These are phyloP conservation scores for Tulasnella sp. DNA, from an alignment of 768 basidiomycete genomes.

Conservation along the genomic window DNA sequence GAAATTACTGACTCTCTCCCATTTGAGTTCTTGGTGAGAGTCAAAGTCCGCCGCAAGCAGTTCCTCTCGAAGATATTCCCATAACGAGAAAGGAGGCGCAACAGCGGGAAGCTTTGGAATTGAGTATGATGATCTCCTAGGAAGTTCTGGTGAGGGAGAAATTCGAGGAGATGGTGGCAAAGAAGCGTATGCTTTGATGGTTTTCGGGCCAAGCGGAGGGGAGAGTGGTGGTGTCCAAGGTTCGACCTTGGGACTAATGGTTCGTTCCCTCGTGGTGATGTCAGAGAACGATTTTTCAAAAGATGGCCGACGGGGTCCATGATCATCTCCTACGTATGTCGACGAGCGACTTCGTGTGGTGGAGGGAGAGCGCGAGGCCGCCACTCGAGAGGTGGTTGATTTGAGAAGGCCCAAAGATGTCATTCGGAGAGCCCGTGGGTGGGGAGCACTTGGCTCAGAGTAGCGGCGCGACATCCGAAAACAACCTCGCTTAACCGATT, in stretches of 20 bases:
- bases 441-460: not conserved
- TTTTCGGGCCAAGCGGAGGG: not conserved
- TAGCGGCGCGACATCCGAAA: not conserved
- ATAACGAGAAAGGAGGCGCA: conserved; percentile 56
- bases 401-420: not conserved
- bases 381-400: not conserved
- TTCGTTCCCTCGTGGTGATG: not conserved
- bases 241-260: conserved; percentile 4
- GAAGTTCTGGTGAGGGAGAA: not conserved
- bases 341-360: conserved; percentile 5
- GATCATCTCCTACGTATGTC: not conserved
- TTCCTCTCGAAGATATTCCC: conserved; percentile 87
- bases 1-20: conserved; percentile 96
- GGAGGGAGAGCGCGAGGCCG: not conserved
- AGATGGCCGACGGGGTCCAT: not conserved
- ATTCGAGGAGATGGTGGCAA: conserved; percentile 5
- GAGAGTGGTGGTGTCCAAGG: conserved; percentile 10
- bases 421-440: not conserved
- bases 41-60: conserved; percentile 87
- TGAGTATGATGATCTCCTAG: not conserved
- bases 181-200: conserved; percentile 10
- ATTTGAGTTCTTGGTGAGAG: conserved; percentile 84
- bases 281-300: not conserved
- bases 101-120: not conserved
- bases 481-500: no score